phyloP scores from a whole-genome alignment of 495 filamentous ascomycete genomes.

The Penicillium ucsense region DNA sequence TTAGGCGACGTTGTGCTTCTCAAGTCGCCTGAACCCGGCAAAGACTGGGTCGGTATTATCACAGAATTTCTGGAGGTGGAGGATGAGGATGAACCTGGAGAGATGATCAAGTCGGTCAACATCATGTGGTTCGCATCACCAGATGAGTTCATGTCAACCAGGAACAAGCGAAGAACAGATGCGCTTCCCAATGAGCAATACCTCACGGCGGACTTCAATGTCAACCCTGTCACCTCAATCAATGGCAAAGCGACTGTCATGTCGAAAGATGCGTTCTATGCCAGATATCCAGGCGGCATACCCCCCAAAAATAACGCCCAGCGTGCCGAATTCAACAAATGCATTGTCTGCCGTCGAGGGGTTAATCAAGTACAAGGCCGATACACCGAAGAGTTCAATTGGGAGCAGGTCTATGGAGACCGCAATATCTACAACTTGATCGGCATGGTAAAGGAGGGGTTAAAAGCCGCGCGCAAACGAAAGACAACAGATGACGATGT shows the following conservation, averaged over 20 bases:
- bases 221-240: slow-evolving; percentile 79
- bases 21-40: slow-evolving; percentile 71
- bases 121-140: slow-evolving; percentile 91
- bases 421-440: slow-evolving; percentile 54
- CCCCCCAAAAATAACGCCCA: slow-evolving; percentile 54
- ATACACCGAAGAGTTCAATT: slow-evolving; percentile 87
- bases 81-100: slow-evolving; percentile 43
- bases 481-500: slow-evolving; percentile 42
- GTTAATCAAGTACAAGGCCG: slow-evolving; percentile 79
- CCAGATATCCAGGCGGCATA: slow-evolving; percentile 64
- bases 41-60: slow-evolving; percentile 86
- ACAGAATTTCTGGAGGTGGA: slow-evolving; percentile 65
- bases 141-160: slow-evolving; percentile 67
- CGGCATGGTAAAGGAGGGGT: slow-evolving; percentile 50
- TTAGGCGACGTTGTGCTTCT: slow-evolving; percentile 78
- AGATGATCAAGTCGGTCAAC: slow-evolving; percentile 49
- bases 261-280: slow-evolving; percentile 55
- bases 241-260: slow-evolving; percentile 78
- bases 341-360: slow-evolving; percentile 82
- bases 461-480: slow-evolving; percentile 47
- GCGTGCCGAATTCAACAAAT: slow-evolving; percentile 67
- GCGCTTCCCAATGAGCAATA: slow-evolving; percentile 86
- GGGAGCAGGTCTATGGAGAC: slow-evolving; percentile 74
- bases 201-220: slow-evolving; percentile 73
- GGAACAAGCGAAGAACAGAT: slow-evolving; percentile 74